Evolutionary conservation across 106 monocot genomes (phyloP), one percentile per base, ranked within the genome.

Genomic region (Triglochin maritima): DNA sequence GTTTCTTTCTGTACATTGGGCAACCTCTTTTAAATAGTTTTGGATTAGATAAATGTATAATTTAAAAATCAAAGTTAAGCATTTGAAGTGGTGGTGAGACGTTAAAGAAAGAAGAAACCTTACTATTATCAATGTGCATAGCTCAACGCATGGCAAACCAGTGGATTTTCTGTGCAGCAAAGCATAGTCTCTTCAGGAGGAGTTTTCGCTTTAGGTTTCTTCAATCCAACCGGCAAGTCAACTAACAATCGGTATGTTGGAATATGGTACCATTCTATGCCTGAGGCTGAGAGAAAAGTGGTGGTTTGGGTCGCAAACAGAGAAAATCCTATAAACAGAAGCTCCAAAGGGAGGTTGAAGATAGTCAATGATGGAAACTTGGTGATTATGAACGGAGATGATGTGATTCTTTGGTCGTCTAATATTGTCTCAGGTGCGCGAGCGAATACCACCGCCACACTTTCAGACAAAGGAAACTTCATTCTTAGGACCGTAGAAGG

Each of bases 401-500:
- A 49, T 17, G n/a, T 9, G 6, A 56, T 15, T 14, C n/a, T 78
- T 3, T 82, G 82, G 82, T 75, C 82, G 10, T 78, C 82, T 4
- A 74, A 49, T 10, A 5, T 59, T 60, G 3, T 50, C 59, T 48
- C 77, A 47, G 42, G 68, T 49, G 3, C 72, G 29, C 29, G 29
- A 29, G 29, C 1, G 44, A 8, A 52, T 12, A 65, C 66, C 4
- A 13, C 75, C 10, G 88, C 77, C 12, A 74, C 64, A 52, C 63
- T 88, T 17, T 49, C 74, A 6, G 76, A 82, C 65, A 58, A 47
- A 4, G 80, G 84, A 4, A 84, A 85, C 62, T 72, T 85, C 5
- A 66, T 85, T 6, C 47, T 79, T 29, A 66, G 45, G 4, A 14
- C n/a, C n/a, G n/a, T 10, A 9, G 75, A 74, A 15, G 49, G 52